phyloP scores from a whole-genome alignment of 441 rosid genomes.

The Eruca vesicaria region DNA sequence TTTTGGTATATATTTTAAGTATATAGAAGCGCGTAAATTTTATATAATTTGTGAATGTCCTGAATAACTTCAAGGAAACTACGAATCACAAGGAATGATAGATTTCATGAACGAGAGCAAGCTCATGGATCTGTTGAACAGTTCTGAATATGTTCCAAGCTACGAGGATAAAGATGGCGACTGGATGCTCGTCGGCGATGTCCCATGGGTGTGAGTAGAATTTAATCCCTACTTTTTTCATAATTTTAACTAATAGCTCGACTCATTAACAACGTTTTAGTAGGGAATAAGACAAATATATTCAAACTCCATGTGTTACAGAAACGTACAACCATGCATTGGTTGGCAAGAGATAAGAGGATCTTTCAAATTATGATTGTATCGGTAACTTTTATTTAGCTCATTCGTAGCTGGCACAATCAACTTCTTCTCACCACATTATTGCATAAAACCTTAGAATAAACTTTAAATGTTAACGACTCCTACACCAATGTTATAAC shows the following conservation, averaged over 20 bases:
- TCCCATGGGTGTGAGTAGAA: constrained; percentile 76
- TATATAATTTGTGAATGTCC: constrained; percentile 16
- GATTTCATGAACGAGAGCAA: constrained; percentile 95
- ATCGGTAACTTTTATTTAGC: constrained; percentile 10
- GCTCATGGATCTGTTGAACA: constrained; percentile 86
- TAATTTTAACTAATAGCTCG: not conserved
- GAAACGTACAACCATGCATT: constrained; percentile 36
- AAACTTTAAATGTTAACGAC: constrained; percentile 17
- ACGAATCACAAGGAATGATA: constrained; percentile 87
- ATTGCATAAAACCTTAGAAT: constrained; percentile 24
- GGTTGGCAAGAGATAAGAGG: constrained; percentile 38
- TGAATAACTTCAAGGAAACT: constrained; percentile 53
- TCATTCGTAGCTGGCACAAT: constrained; percentile 36
- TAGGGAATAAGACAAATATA: constrained; percentile 25
- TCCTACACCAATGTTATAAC: constrained; percentile 20
- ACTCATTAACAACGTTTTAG: constrained; percentile 19
- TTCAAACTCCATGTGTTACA: constrained; percentile 25
- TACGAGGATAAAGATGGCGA: constrained; percentile 97
- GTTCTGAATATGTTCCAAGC: constrained; percentile 89
- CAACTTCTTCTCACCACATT: constrained; percentile 15
- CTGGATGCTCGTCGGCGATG: constrained; percentile 98
- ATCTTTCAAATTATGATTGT: constrained; percentile 19
- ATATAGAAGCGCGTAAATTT: constrained; percentile 11
- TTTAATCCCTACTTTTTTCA: not conserved
- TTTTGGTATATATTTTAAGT: not conserved